Percentiles rank a stretch among this genome's conserved stretches.
Conservation (phyloP, 1,139 yeast species). For the Sugiyamaella xylanicola region DNA sequence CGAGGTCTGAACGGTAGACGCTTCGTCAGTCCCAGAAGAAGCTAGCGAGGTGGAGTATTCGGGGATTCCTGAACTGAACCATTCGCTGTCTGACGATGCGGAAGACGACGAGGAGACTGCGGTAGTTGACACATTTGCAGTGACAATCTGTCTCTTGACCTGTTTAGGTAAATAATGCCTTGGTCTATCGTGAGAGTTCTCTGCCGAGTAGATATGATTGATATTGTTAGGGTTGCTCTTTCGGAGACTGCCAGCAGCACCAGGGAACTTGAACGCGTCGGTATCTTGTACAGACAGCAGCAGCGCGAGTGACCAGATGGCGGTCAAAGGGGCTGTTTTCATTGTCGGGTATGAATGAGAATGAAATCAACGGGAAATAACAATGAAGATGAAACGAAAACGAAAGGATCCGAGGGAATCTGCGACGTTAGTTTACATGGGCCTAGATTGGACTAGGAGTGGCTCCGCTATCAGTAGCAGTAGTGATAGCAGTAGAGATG, state of each 20-base stretch:
- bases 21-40: neutral
- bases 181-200: slow-evolving; percentile 21
- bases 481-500: neutral
- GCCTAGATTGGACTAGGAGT: neutral
- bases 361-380: too few relatives aligned
- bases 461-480: neutral
- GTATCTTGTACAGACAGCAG: neutral
- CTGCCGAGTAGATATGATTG: slow-evolving; percentile 3
- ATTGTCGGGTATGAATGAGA: neutral
- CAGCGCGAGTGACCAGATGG: slow-evolving; percentile 8
- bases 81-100: slow-evolving; percentile 10
- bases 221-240: slow-evolving; percentile 5
- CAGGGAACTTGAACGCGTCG: slow-evolving; percentile 15
- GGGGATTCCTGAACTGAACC: slow-evolving; percentile 17
- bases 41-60: slow-evolving; percentile 12
- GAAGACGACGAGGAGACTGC: slow-evolving; percentile 9
- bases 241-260: slow-evolving; percentile 18
- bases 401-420: neutral
- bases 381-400: neutral
- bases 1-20: neutral
- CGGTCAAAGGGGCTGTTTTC: slow-evolving; percentile 6
- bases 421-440: neutral
- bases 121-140: slow-evolving; percentile 23
- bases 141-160: slow-evolving; percentile 25
- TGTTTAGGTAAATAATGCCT: slow-evolving; percentile 22